Conservation (phyloP, 2,329 filamentous ascomycete species). For the Elsinoe perseae region DNA sequence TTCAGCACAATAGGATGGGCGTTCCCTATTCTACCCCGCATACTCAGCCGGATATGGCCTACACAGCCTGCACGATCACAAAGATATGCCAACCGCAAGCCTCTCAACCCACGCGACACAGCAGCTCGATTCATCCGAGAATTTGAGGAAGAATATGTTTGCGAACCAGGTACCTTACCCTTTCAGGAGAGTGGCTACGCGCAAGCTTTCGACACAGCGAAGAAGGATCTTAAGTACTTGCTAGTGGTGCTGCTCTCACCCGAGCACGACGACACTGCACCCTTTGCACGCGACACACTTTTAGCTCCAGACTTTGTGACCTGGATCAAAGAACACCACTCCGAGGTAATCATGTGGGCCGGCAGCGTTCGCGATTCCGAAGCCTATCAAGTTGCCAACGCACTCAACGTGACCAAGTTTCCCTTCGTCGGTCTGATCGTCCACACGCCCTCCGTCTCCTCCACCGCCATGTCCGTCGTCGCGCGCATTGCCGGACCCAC, state of each 20-base stretch:
- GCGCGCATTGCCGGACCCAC: constrained; percentile 68
- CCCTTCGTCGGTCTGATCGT: constrained; percentile 82
- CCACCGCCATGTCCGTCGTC: constrained; percentile 84
- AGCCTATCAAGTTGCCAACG: constrained; percentile 84
- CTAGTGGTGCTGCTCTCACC: constrained; percentile 82
- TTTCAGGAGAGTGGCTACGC: constrained; percentile 88
- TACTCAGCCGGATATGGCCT: constrained; percentile 46
- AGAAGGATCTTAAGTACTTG: constrained; percentile 84
- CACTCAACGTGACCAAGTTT: constrained; percentile 83
- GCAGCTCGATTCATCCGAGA: constrained; percentile 83
- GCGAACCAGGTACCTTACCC: constrained; percentile 51
- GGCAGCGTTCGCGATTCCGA: constrained; percentile 90
- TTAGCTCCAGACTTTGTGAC: constrained; percentile 64
- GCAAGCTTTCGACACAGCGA: constrained; percentile 80
- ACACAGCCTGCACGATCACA: constrained; percentile 50
- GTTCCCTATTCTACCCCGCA: constrained; percentile 69
- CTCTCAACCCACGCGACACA: constrained; percentile 77
- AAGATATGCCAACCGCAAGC: constrained; percentile 56
- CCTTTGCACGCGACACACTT: constrained; percentile 75
- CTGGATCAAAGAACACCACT: constrained; percentile 66
- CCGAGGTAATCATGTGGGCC: constrained; percentile 83
- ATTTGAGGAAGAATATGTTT: constrained; percentile 87
- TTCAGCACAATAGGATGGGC: constrained; percentile 70
- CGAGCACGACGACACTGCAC: constrained; percentile 84
- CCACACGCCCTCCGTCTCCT: constrained; percentile 75